phyloP scores from a whole-genome alignment of 495 filamentous ascomycete species.

The Chaetomium tenue region DNA sequence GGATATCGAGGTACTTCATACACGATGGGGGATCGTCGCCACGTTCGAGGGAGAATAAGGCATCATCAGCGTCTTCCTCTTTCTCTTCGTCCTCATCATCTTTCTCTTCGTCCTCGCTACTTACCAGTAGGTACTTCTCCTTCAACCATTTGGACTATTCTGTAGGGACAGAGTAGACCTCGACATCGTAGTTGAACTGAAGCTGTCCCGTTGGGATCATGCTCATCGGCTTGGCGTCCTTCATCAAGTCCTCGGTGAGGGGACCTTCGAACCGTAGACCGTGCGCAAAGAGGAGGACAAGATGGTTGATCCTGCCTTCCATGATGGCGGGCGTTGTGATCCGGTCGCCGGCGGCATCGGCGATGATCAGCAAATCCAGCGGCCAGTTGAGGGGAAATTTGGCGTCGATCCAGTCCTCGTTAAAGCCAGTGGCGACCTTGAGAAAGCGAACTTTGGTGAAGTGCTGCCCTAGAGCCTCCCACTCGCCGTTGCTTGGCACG shows the following conservation, averaged over 20 bases:
- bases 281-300: neutral
- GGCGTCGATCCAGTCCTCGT: constrained; percentile 11
- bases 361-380: constrained; percentile 14
- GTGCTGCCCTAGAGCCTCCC: constrained; percentile 1
- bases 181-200: neutral
- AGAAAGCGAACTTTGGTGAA: constrained; percentile 9
- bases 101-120: no score
- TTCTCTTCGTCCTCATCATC: no score
- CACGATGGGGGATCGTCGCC: neutral
- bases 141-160: no score
- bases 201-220: neutral
- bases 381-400: constrained; percentile 14
- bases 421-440: constrained; percentile 1
- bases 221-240: neutral
- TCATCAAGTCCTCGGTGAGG: neutral
- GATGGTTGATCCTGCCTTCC: constrained; percentile 8
- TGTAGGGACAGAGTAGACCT: neutral
- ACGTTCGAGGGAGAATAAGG: neutral
- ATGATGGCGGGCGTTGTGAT: constrained; percentile 7
- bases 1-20: neutral
- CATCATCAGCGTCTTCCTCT: no score
- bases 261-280: constrained; percentile 8
- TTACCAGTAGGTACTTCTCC: no score
- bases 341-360: constrained; percentile 14
- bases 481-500: constrained; percentile 4